phyloP scores from a whole-genome alignment of 805 yeast species.

The Yarrowia hollandica region DNA sequence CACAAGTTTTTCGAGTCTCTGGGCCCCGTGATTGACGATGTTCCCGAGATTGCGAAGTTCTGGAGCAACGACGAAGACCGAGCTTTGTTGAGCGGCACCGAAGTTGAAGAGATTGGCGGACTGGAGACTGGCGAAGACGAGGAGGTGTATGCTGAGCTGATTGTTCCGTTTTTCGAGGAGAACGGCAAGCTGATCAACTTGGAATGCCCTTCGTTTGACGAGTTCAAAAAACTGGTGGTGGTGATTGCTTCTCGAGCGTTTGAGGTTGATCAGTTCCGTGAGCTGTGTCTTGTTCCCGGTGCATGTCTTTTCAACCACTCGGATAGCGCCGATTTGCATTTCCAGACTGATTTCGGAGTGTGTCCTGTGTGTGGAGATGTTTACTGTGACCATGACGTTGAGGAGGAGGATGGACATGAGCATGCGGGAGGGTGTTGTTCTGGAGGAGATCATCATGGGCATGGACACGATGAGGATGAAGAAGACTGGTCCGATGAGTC shows the following conservation, averaged over 20 bases:
- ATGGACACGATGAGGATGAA: slow-evolving; percentile 32
- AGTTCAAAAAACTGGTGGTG: slow-evolving; percentile 29
- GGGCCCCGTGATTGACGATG: slow-evolving; percentile 6
- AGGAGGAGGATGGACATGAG: slow-evolving; percentile 30
- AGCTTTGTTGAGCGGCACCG: slow-evolving; percentile 56
- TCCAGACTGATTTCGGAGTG: slow-evolving; percentile 57
- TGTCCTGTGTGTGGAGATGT: slow-evolving; percentile 54
- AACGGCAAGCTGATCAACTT: slow-evolving; percentile 12
- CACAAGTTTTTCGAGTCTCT: slow-evolving; percentile 59
- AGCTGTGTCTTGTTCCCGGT: slow-evolving; percentile 79
- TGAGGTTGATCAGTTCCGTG: slow-evolving; percentile 72
- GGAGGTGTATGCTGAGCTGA: slow-evolving; percentile 44
- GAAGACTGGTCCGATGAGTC: background rate
- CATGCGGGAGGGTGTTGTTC: slow-evolving; percentile 23
- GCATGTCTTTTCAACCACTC: slow-evolving; percentile 87
- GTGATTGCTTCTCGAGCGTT: slow-evolving; percentile 68
- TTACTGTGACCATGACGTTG: slow-evolving; percentile 45
- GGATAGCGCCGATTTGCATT: slow-evolving; percentile 63
- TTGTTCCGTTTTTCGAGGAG: slow-evolving; percentile 37
- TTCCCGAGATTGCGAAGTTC: slow-evolving; percentile 55
- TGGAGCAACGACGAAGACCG: slow-evolving; percentile 57
- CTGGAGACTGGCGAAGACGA: slow-evolving; percentile 51
- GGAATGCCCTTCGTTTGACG: slow-evolving; percentile 35
- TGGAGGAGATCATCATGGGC: slow-evolving; percentile 34
- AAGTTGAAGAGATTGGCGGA: slow-evolving; percentile 60